These are phyloP conservation scores for Fragaria iinumae DNA, from an alignment of 306 rosid genomes.

Conservation along the genomic window DNA sequence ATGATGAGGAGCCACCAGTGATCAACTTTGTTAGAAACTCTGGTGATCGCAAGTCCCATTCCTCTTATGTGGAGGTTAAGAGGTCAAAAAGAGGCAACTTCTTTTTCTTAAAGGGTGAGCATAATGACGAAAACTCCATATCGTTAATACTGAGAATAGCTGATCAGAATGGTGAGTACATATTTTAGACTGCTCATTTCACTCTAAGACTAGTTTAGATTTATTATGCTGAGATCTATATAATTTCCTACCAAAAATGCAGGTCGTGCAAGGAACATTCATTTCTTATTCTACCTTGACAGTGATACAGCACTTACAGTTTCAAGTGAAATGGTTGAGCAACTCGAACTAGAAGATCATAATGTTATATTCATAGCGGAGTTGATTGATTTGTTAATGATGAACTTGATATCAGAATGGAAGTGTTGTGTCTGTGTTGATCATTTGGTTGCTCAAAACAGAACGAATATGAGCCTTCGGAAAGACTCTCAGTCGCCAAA, in stretches of 20 bases:
- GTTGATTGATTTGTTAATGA: slow-evolving; percentile 32
- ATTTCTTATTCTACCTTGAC: slow-evolving; percentile 39
- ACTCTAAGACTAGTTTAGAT: not conserved
- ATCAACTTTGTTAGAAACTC: slow-evolving; percentile 29
- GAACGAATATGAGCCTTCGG: slow-evolving; percentile 1
- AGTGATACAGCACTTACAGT: slow-evolving; percentile 8
- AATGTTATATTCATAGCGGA: slow-evolving; percentile 40
- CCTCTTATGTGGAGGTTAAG: slow-evolving; percentile 28
- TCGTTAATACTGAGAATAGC: slow-evolving; percentile 46
- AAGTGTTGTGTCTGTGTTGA: not conserved
- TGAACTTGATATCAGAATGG: not conserved
- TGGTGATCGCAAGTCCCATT: slow-evolving; percentile 8
- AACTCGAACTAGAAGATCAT: slow-evolving; percentile 1
- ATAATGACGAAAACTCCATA: slow-evolving; percentile 38
- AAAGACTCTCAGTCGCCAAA: slow-evolving; percentile 17
- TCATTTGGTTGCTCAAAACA: not conserved
- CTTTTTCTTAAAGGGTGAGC: slow-evolving; percentile 41
- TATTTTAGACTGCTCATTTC: not conserved
- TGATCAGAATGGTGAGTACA: slow-evolving; percentile 37
- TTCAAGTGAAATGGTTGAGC: slow-evolving; percentile 13
- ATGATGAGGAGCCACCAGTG: slow-evolving; percentile 34
- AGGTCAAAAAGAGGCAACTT: slow-evolving; percentile 35
- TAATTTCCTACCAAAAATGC: not conserved
- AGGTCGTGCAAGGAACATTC: slow-evolving; percentile 10
- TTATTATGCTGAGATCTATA: not conserved